Conservation (phyloP, 2,329 filamentous ascomycete genomes). For the Nothophaeocryptopus gaeumannii region DNA sequence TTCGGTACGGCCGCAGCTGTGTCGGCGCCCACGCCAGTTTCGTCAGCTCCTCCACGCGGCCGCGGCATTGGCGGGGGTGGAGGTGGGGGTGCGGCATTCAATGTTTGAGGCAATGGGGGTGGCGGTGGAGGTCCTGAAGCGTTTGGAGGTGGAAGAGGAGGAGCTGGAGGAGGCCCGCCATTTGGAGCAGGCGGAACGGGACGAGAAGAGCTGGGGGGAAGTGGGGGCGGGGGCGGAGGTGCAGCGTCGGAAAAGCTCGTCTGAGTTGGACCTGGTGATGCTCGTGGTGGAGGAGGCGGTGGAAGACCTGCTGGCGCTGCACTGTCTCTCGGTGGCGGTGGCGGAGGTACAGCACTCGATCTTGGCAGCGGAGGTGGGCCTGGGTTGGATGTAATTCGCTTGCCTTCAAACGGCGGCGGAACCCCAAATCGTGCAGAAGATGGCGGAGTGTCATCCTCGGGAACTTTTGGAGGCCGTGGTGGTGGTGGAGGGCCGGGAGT, state of each 20-base stretch:
- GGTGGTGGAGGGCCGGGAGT: slow-evolving; percentile 47
- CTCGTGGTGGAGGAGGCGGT: slow-evolving; percentile 54
- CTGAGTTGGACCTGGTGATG: slow-evolving; percentile 54
- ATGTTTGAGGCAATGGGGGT: slow-evolving; percentile 39
- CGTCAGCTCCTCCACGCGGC: slow-evolving; percentile 43
- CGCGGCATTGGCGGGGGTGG: slow-evolving; percentile 43
- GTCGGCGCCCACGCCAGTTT: slow-evolving; percentile 50
- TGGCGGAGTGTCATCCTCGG: slow-evolving; percentile 52
- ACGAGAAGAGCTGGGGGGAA: slow-evolving; percentile 31
- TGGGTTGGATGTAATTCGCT: slow-evolving; percentile 58
- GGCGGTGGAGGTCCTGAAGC: slow-evolving; percentile 41
- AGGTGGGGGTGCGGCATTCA: slow-evolving; percentile 40
- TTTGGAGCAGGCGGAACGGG: slow-evolving; percentile 31
- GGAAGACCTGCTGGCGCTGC: slow-evolving; percentile 34
- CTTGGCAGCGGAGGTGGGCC: slow-evolving; percentile 54
- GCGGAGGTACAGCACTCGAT: slow-evolving; percentile 55
- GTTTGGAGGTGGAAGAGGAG: slow-evolving; percentile 41
- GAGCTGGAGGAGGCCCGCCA: slow-evolving; percentile 40
- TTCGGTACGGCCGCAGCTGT: slow-evolving; percentile 20
- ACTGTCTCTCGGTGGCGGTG: slow-evolving; percentile 44
- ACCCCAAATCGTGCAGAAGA: slow-evolving; percentile 61
- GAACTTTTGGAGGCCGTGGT: slow-evolving; percentile 47
- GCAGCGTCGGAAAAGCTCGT: slow-evolving; percentile 37
- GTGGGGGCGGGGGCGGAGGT: slow-evolving; percentile 35
- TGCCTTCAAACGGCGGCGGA: slow-evolving; percentile 73